These are phyloP conservation scores for Dothideomycetes sp. DNA, from an alignment of 2,329 filamentous ascomycete species.

Conservation along the genomic window DNA sequence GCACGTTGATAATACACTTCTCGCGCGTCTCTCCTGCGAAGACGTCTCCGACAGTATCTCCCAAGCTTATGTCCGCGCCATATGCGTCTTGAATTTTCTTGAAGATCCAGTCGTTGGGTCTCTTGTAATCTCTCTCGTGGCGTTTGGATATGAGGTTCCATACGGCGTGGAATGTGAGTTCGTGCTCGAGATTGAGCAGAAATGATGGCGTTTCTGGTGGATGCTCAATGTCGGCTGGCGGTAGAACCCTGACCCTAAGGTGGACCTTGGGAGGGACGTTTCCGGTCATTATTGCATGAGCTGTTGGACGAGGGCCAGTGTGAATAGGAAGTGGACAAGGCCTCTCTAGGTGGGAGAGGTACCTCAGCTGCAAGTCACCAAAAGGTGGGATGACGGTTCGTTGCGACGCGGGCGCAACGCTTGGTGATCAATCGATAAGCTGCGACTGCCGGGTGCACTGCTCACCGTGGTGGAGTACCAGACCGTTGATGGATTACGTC, in stretches of 20 bases:
- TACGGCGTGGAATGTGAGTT: constrained; percentile 21
- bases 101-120: constrained; percentile 20
- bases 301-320: too few species aligned
- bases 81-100: constrained; percentile 25
- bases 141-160: constrained; percentile 21
- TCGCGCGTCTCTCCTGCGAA: constrained; percentile 18
- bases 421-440: too few species aligned
- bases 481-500: too few species aligned
- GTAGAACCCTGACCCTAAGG: constrained; percentile 1
- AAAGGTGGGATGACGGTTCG: too few species aligned
- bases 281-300: not conserved
- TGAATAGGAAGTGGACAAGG: too few species aligned
- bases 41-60: constrained; percentile 23
- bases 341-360: too few species aligned
- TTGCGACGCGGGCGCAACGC: too few species aligned
- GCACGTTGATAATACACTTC: constrained; percentile 21
- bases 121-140: constrained; percentile 22
- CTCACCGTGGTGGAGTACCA: too few species aligned
- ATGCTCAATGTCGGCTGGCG: not conserved
- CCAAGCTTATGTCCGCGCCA: constrained; percentile 25
- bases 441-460: too few species aligned
- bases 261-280: not conserved
- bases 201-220: constrained; percentile 10
- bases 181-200: constrained; percentile 17
- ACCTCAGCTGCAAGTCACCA: too few species aligned